phyloP scores from a whole-genome alignment of 2,329 filamentous ascomycete genomes.

The Penicillium sp. region DNA sequence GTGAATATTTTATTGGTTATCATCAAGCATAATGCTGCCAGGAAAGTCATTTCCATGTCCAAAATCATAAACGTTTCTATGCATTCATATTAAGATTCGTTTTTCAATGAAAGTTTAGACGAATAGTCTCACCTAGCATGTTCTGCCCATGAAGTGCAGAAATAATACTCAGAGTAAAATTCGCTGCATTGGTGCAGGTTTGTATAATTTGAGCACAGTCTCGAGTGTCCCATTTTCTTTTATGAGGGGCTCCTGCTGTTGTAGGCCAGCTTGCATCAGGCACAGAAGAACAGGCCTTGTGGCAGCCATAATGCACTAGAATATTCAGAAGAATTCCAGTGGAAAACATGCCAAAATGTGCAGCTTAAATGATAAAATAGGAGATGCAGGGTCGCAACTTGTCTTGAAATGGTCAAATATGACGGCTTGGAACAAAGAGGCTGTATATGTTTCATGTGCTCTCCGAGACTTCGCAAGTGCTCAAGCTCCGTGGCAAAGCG shows the following conservation, averaged over 20 bases:
- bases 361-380: slow-evolving; percentile 9
- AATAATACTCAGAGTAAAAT: slow-evolving; percentile 8
- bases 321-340: not conserved
- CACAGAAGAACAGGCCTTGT: not conserved
- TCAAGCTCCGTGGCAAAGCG: not conserved
- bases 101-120: not conserved
- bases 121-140: slow-evolving; percentile 3
- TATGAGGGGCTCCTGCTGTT: not conserved
- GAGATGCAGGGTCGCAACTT: slow-evolving; percentile 11
- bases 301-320: not conserved
- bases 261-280: not conserved
- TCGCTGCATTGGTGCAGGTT: slow-evolving; percentile 8
- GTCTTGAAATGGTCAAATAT: slow-evolving; percentile 5
- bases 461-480: not conserved
- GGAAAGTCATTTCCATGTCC: slow-evolving; percentile 8
- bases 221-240: not conserved
- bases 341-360: not conserved
- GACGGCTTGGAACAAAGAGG: slow-evolving; percentile 1
- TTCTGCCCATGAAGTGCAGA: slow-evolving; percentile 7
- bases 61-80: slow-evolving; percentile 9
- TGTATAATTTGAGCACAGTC: not conserved
- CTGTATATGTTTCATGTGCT: slow-evolving; percentile 4
- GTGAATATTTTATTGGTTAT: slow-evolving; percentile 3
- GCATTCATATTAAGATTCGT: not conserved
- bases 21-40: not conserved